Evolutionary conservation across 1,139 yeast species (phyloP).

Genomic region (Hyphopichia fennica): DNA sequence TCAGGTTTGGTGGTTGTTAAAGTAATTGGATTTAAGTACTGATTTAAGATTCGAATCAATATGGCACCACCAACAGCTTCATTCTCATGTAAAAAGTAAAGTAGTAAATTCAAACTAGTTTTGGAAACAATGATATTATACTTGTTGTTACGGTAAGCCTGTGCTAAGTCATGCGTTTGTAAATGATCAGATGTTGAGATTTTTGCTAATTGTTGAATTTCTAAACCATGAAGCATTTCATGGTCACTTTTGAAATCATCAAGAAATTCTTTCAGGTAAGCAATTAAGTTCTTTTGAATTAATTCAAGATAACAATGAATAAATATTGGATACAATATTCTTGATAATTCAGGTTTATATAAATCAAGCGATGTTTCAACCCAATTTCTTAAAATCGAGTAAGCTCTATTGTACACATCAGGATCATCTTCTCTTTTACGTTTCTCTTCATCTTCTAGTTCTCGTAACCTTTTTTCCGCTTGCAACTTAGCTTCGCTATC

Average conservation of each 20-base stretch:
- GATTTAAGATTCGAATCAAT: conserved; percentile 80
- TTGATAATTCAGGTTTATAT: conserved; percentile 83
- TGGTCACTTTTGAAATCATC: conserved; percentile 77
- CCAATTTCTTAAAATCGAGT: conserved; percentile 81
- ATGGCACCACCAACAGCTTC: conserved; percentile 92
- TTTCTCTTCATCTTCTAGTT: conserved; percentile 41
- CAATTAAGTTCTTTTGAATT: conserved; percentile 58
- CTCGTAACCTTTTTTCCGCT: conserved; percentile 45
- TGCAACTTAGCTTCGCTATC: conserved; percentile 41
- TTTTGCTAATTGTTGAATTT: conserved; percentile 68
- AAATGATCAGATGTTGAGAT: conserved; percentile 80
- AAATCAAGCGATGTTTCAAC: conserved; percentile 88
- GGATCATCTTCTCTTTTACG: conserved; percentile 56
- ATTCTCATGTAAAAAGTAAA: conserved; percentile 87
- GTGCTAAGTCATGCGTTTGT: conserved; percentile 78
- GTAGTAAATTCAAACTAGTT: conserved; percentile 78
- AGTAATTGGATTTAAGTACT: conserved; percentile 72
- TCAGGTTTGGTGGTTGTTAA: conserved; percentile 47
- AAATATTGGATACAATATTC: conserved; percentile 85
- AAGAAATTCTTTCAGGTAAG: conserved; percentile 71
- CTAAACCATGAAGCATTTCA: conserved; percentile 72
- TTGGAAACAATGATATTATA: conserved; percentile 77
- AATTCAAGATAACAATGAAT: conserved; percentile 85
- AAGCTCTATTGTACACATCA: conserved; percentile 72
- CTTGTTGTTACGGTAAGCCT: conserved; percentile 69